A percentile compares a stretch with the other conserved stretches of the same genome.
These are phyloP conservation scores for Austroboletus niveus DNA, from an alignment of 1,284 basidiomycete species.

Conservation along the genomic window DNA sequence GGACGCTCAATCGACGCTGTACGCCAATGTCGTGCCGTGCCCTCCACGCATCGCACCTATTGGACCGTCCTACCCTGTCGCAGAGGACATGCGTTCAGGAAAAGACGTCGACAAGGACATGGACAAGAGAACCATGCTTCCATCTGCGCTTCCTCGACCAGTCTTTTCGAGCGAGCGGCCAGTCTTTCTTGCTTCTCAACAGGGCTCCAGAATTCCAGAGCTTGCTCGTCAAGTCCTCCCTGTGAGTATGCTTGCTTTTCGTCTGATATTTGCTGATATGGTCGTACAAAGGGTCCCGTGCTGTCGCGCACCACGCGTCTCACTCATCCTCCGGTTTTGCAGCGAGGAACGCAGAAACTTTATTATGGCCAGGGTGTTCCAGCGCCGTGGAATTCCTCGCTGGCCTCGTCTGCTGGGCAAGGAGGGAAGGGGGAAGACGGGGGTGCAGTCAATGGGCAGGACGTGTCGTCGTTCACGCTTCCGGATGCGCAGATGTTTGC, in stretches of 20 bases:
- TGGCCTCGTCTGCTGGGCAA: constrained; percentile 28
- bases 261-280: background rate
- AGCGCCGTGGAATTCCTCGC: constrained; percentile 63
- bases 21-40: constrained; percentile 48
- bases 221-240: constrained; percentile 60
- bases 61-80: constrained; percentile 29
- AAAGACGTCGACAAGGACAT: constrained; percentile 30
- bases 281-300: constrained; percentile 36
- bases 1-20: constrained; percentile 65
- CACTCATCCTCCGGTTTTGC: constrained; percentile 57
- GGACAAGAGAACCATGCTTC: constrained; percentile 50
- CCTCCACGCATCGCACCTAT: constrained; percentile 48
- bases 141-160: constrained; percentile 49
- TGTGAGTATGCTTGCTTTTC: constrained; percentile 40
- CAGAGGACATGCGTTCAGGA: constrained; percentile 23
- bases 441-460: constrained; percentile 31
- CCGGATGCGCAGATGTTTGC: constrained; percentile 69
- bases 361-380: constrained; percentile 59
- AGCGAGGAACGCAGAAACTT: constrained; percentile 55
- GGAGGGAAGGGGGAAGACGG: constrained; percentile 30
- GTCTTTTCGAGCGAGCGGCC: constrained; percentile 49
- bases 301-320: constrained; percentile 61
- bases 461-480: constrained; percentile 40
- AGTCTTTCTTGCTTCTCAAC: constrained; percentile 32
- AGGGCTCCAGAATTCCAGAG: constrained; percentile 49